Evolutionary conservation across 2,329 filamentous ascomycete genomes (phyloP).

Genomic region (Botrytis galanthina): DNA sequence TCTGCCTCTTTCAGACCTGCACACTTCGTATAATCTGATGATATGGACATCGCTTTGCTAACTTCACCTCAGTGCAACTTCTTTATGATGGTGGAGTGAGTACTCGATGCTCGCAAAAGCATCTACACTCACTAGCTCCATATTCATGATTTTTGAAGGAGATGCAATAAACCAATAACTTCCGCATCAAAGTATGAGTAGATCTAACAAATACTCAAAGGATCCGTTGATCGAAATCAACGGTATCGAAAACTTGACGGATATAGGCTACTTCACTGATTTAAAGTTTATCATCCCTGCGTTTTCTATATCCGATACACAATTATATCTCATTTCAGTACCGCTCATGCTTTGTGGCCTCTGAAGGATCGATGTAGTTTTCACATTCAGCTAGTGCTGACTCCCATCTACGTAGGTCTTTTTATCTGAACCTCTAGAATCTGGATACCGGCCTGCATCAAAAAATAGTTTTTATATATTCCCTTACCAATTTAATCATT

Average conservation of each 20-base stretch:
- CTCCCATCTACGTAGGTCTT: background rate
- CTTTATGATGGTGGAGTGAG: too few species aligned
- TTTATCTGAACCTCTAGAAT: background rate
- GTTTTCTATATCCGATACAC: background rate
- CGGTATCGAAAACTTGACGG: background rate
- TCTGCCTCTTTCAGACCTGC: background rate
- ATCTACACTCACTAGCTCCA: background rate
- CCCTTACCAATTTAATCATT: background rate
- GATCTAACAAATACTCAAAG: background rate
- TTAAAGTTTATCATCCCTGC: too few species aligned
- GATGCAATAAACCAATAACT: background rate
- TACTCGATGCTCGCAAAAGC: background rate
- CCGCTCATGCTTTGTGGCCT: background rate
- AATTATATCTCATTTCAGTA: background rate
- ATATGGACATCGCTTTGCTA: background rate
- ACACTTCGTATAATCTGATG: background rate
- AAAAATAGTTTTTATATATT: background rate
- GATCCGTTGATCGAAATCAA: background rate
- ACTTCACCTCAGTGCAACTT: background rate
- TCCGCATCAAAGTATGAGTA: too few species aligned
- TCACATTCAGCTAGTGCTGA: conserved; percentile 13
- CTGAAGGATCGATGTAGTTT: background rate
- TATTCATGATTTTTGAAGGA: background rate
- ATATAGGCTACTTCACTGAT: background rate
- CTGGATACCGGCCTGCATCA: background rate